phyloP scores from a whole-genome alignment of 2,329 filamentous ascomycete genomes.

The Didymella pomorum region DNA sequence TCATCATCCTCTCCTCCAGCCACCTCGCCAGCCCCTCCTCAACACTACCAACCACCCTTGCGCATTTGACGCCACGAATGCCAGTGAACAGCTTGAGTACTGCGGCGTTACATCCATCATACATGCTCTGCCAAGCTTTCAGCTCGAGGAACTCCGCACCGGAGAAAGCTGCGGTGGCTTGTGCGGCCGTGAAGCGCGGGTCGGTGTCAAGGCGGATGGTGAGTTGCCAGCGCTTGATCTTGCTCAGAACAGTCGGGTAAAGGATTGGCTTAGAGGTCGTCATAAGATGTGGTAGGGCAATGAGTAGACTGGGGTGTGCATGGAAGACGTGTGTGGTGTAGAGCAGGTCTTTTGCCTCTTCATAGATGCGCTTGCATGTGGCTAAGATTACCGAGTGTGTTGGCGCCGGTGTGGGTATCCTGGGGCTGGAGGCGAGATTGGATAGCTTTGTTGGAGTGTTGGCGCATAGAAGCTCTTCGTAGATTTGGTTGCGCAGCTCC shows the following conservation, averaged over 20 bases:
- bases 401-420: slow-evolving; percentile 16
- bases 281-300: slow-evolving; percentile 55
- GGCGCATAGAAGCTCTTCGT: slow-evolving; percentile 50
- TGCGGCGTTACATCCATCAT: slow-evolving; percentile 50
- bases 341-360: slow-evolving; percentile 55
- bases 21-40: slow-evolving; percentile 54
- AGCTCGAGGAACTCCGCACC: slow-evolving; percentile 58
- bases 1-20: slow-evolving; percentile 58
- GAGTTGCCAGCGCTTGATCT: slow-evolving; percentile 57
- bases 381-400: slow-evolving; percentile 53
- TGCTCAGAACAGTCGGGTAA: slow-evolving; percentile 35
- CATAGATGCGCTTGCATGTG: slow-evolving; percentile 52
- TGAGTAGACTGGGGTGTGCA: slow-evolving; percentile 58
- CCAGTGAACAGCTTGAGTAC: slow-evolving; percentile 57
- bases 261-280: slow-evolving; percentile 49
- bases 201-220: slow-evolving; percentile 60
- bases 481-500: slow-evolving; percentile 69
- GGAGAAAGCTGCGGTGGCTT: slow-evolving; percentile 55
- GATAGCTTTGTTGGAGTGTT: slow-evolving; percentile 21
- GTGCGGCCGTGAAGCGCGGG: slow-evolving; percentile 52
- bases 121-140: slow-evolving; percentile 57
- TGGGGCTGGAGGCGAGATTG: slow-evolving; percentile 12
- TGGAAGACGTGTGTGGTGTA: slow-evolving; percentile 61
- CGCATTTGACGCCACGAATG: slow-evolving; percentile 55
- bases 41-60: slow-evolving; percentile 54